A percentile compares a stretch with the other conserved stretches of the same genome.
Conservation (phyloP, 2,329 filamentous ascomycete species). For the Nemania sp. region DNA sequence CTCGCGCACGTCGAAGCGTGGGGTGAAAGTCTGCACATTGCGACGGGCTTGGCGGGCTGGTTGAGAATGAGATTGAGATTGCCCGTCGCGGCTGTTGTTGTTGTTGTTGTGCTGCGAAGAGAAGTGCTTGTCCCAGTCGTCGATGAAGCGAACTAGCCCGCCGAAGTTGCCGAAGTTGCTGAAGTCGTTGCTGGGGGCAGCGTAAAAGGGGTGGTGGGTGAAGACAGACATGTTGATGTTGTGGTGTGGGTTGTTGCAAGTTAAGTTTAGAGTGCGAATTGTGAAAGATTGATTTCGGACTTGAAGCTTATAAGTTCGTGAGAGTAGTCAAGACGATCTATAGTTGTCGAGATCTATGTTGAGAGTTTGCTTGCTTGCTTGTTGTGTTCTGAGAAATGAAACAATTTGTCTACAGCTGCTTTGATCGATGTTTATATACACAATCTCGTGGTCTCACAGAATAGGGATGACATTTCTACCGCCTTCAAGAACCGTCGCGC, state of each 20-base stretch:
- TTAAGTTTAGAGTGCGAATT: constrained; percentile 17
- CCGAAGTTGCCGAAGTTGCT: constrained; percentile 61
- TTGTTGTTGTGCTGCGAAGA: constrained; percentile 37
- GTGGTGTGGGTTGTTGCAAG: constrained; percentile 27
- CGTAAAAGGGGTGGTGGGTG: constrained; percentile 53
- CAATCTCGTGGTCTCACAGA: constrained; percentile 9
- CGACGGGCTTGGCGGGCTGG: constrained; percentile 20
- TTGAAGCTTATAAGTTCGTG: constrained; percentile 16
- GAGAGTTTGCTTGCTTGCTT: constrained; percentile 26
- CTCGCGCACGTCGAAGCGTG: constrained; percentile 79
- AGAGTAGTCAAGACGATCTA: neutral
- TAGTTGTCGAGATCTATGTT: constrained; percentile 10
- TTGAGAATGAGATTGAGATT: no score
- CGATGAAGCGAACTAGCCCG: constrained; percentile 66
- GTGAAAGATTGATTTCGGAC: constrained; percentile 32
- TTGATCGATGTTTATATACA: constrained; percentile 39
- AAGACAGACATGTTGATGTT: constrained; percentile 62
- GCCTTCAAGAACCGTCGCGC: constrained; percentile 34
- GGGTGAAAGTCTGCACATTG: constrained; percentile 58
- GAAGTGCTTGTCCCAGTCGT: constrained; percentile 63
- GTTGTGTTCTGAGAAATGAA: constrained; percentile 37
- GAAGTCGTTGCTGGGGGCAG: constrained; percentile 53
- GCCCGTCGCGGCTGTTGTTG: no score
- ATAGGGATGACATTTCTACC: constrained; percentile 29
- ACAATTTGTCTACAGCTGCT: constrained; percentile 18